Evolutionary conservation across 164 flowering plant species (phyloP).

Genomic region (Buxus sempervirens): DNA sequence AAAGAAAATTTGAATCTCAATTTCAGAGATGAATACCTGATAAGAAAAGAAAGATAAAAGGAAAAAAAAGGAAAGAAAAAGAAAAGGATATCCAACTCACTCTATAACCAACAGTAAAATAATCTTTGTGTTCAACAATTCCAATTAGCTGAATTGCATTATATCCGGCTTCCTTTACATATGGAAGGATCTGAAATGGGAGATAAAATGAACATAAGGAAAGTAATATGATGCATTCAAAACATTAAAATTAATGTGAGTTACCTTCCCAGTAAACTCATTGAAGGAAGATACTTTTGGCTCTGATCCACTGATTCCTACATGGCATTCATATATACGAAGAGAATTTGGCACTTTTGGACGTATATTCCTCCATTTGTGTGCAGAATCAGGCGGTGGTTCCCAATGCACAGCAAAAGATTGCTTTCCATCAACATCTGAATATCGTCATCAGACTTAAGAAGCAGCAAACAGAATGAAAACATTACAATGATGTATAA

Average conservation of each 20-base stretch:
- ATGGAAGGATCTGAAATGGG: slow-evolving; percentile 70
- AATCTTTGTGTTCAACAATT: slow-evolving; percentile 89
- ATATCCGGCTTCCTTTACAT: slow-evolving; percentile 84
- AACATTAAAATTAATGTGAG: neutral
- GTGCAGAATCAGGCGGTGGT: slow-evolving; percentile 74
- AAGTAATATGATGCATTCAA: neutral
- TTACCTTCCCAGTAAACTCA: slow-evolving; percentile 71
- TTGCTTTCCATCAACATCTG: slow-evolving; percentile 74
- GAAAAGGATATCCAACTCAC: slow-evolving; percentile 38
- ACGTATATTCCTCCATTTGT: slow-evolving; percentile 61
- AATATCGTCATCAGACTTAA: slow-evolving; percentile 18
- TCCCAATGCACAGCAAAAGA: slow-evolving; percentile 89
- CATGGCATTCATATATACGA: slow-evolving; percentile 95
- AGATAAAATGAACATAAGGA: neutral
- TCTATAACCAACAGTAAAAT: slow-evolving; percentile 89
- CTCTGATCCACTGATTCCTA: slow-evolving; percentile 88
- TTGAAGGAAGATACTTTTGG: slow-evolving; percentile 70
- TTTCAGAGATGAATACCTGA: neutral
- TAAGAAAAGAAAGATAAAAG: neutral
- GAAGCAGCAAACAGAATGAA: slow-evolving; percentile 1
- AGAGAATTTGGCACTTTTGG: slow-evolving; percentile 74
- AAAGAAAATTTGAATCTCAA: neutral
- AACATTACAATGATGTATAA: neutral
- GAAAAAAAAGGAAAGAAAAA: neutral
- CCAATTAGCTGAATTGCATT: slow-evolving; percentile 91